These are phyloP conservation scores for Yarrowia galli DNA, from an alignment of 1,139 yeast genomes.

Conservation along the genomic window DNA sequence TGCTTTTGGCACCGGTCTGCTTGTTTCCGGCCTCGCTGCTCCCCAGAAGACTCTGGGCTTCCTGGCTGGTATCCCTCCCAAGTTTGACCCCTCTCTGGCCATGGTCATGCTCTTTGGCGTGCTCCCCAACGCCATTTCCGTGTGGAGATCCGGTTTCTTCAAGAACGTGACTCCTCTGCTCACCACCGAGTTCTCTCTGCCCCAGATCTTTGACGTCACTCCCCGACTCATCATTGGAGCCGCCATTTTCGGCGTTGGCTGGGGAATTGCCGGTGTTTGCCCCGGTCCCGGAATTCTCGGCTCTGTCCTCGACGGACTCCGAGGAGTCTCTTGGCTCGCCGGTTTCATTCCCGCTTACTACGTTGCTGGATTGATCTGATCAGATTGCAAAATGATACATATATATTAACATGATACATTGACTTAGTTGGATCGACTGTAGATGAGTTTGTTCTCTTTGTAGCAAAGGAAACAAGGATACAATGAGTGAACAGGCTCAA, in stretches of 20 bases:
- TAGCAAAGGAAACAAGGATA: too few relatives aligned
- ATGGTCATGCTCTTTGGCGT: constrained; percentile 56
- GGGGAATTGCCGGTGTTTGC: constrained; percentile 59
- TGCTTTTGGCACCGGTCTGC: constrained; percentile 56
- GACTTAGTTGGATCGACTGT: too few relatives aligned
- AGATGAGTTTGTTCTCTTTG: too few relatives aligned
- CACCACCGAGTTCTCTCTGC: constrained; percentile 44
- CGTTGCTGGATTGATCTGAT: constrained; percentile 18
- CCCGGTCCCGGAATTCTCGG: constrained; percentile 57
- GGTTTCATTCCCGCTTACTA: constrained; percentile 33
- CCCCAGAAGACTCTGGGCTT: constrained; percentile 57
- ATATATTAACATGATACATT: too few relatives aligned
- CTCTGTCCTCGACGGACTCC: constrained; percentile 43
- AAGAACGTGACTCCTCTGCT: constrained; percentile 41
- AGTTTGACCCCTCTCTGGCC: constrained; percentile 57
- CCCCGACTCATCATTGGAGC: constrained; percentile 52
- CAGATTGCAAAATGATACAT: neutral
- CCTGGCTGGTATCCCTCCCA: constrained; percentile 51
- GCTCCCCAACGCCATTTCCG: constrained; percentile 53
- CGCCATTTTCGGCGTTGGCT: constrained; percentile 56
- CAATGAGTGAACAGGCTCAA: too few relatives aligned
- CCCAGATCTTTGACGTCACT: constrained; percentile 45
- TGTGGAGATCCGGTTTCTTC: constrained; percentile 41
- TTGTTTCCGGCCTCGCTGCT: constrained; percentile 57
- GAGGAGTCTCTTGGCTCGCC: constrained; percentile 45